These are phyloP conservation scores for Claviceps purpurea DNA, from an alignment of 2,329 filamentous ascomycete genomes.

Conservation along the genomic window DNA sequence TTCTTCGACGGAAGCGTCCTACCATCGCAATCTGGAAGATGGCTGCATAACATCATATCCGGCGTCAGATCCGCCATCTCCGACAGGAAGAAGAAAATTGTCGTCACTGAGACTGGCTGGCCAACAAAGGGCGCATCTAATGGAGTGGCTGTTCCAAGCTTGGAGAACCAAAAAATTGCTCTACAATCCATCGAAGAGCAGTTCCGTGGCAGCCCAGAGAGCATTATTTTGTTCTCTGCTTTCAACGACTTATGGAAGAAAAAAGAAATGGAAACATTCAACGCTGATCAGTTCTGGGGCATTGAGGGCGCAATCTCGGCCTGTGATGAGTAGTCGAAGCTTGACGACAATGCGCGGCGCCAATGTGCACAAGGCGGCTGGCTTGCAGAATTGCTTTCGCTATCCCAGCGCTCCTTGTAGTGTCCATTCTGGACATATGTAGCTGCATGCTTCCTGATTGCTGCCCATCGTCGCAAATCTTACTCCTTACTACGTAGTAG, in stretches of 20 bases:
- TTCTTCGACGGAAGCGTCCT: constrained; percentile 61
- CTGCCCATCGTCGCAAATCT: neutral
- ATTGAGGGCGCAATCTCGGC: constrained; percentile 27
- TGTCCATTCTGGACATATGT: neutral
- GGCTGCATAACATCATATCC: constrained; percentile 44
- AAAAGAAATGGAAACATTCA: constrained; percentile 46
- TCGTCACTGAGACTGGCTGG: constrained; percentile 82
- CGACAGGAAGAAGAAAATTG: constrained; percentile 53
- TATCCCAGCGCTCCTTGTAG: neutral
- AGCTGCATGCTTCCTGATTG: neutral
- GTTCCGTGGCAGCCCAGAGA: constrained; percentile 35
- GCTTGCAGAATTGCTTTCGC: neutral
- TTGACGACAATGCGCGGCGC: neutral
- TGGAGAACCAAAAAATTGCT: constrained; percentile 52
- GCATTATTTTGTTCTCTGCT: constrained; percentile 62
- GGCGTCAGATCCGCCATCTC: constrained; percentile 28
- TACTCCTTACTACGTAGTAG: neutral
- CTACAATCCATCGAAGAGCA: constrained; percentile 48
- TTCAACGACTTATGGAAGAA: constrained; percentile 74
- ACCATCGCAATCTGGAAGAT: constrained; percentile 51
- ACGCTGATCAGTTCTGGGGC: constrained; percentile 69
- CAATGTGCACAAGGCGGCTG: too few relatives aligned
- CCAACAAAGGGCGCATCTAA: constrained; percentile 56
- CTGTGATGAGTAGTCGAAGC: constrained; percentile 6
- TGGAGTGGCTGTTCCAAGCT: constrained; percentile 52